Evolutionary conservation across 2,329 filamentous ascomycete species (phyloP), one percentile per base, ranked within the genome.

Genomic region (Venturia pyrina): DNA sequence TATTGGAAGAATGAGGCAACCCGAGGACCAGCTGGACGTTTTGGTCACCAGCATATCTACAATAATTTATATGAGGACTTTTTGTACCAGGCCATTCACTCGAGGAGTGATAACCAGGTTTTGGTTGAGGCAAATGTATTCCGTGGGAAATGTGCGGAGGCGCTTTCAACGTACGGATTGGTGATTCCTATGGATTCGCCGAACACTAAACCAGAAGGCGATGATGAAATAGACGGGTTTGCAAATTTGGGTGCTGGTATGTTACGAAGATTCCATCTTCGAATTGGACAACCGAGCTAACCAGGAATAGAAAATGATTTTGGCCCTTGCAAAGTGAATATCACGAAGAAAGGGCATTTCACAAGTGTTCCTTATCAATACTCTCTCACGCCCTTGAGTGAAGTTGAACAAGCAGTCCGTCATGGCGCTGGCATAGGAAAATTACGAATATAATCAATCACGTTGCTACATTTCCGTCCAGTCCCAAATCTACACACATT

Each of bases 171-270:
- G 0, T 83, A 84, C 63, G 82, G 82, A 0, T 73, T 83, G 0
- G 82, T 84, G 1, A 81, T 85, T n/a, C 83, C 83, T 0, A 75
- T 78, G 59, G 82, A 84, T 67, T 81, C 79, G 56, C 82, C 82
- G 0, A 85, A 85, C 67, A 84, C 81, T 0, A 79, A 78, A 67
- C 76, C 78, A 1, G 82, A 81, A 13, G 82, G 82, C 1, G 83
- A 85, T 61, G 78, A 78, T 69, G 82, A 84, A 70, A 73, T 83
- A 34, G 82, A 84, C 68, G 82, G 82, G 0, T 85, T 76, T 70
- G 82, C 80, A 3, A 85, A 84, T 67, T 72, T 83, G 19, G 82
- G 82, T 32, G 79, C 81, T 3, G 77, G 81, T 82, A 72, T 72
- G 80, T 21, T 62, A 1, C 41, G 13, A 15, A 11, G n/a, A 0